Percentiles rank a stretch among this genome's conserved stretches.
phyloP scores from a whole-genome alignment of 2,329 filamentous ascomycete species.

The Keithomyces neogunnii region DNA sequence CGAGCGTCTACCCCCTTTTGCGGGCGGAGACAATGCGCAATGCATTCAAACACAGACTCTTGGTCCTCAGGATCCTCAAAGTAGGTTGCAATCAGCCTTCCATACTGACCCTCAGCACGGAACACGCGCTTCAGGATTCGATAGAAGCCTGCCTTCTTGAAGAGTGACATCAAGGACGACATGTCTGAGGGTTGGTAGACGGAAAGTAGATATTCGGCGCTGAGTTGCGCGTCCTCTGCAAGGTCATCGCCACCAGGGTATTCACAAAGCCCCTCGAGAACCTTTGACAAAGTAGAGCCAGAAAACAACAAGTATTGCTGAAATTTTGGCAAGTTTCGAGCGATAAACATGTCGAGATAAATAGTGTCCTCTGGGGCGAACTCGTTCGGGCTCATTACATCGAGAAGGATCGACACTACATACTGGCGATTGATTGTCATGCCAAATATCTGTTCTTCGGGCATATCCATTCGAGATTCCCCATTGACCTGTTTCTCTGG shows the following conservation, averaged over 20 bases:
- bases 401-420: slow-evolving; percentile 79
- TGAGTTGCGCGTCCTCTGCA: slow-evolving; percentile 92
- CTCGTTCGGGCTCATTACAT: slow-evolving; percentile 73
- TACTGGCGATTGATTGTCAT: slow-evolving; percentile 83
- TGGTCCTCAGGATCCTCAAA: slow-evolving; percentile 78
- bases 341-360: slow-evolving; percentile 98
- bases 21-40: slow-evolving; percentile 64
- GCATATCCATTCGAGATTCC: slow-evolving; percentile 38
- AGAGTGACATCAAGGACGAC: slow-evolving; percentile 63
- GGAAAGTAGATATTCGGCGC: slow-evolving; percentile 88
- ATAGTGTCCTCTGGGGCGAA: slow-evolving; percentile 79
- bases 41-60: slow-evolving; percentile 67
- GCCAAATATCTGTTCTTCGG: slow-evolving; percentile 59
- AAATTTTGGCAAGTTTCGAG: slow-evolving; percentile 91
- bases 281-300: slow-evolving; percentile 72
- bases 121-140: slow-evolving; percentile 88
- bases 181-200: slow-evolving; percentile 86
- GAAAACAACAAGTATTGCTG: slow-evolving; percentile 90
- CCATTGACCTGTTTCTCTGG: slow-evolving; percentile 54
- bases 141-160: slow-evolving; percentile 76
- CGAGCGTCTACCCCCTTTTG: slow-evolving; percentile 56
- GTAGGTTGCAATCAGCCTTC: slow-evolving; percentile 68
- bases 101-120: slow-evolving; percentile 68
- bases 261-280: slow-evolving; percentile 74
- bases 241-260: slow-evolving; percentile 68